These are phyloP conservation scores for Dryadomyces sulphureus DNA, from an alignment of 2,329 filamentous ascomycete genomes.

Conservation along the genomic window DNA sequence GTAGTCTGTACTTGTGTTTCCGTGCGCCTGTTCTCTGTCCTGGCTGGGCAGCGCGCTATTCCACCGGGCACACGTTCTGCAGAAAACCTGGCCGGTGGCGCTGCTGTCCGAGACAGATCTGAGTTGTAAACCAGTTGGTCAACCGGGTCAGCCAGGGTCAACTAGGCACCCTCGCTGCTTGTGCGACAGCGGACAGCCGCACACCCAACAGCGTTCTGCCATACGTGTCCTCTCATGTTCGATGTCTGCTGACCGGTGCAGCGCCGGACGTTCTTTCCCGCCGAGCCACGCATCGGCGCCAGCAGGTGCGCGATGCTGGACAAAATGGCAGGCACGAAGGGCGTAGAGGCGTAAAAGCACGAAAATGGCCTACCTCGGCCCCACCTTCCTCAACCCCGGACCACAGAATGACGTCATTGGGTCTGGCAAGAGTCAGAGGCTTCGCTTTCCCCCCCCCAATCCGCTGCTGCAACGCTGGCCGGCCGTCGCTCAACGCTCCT, in stretches of 20 bases:
- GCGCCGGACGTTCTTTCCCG: background rate
- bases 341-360: too few relatives aligned
- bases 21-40: too few relatives aligned
- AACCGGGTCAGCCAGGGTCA: too few relatives aligned
- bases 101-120: background rate
- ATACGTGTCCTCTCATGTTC: too few relatives aligned
- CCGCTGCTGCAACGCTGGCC: background rate
- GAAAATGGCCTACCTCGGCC: background rate
- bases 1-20: too few relatives aligned
- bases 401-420: conserved; percentile 10
- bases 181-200: too few relatives aligned
- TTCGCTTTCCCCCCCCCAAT: background rate
- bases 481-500: background rate
- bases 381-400: background rate
- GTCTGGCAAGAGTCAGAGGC: conserved; percentile 4
- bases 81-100: background rate
- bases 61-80: background rate
- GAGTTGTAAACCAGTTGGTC: background rate
- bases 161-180: too few relatives aligned
- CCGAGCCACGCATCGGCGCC: background rate
- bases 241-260: too few relatives aligned
- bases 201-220: too few relatives aligned
- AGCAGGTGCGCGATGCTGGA: background rate
- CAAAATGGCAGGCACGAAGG: background rate
- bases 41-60: background rate